phyloP scores from a whole-genome alignment of 805 yeast species.

The Pichia rugopelliculosa region DNA sequence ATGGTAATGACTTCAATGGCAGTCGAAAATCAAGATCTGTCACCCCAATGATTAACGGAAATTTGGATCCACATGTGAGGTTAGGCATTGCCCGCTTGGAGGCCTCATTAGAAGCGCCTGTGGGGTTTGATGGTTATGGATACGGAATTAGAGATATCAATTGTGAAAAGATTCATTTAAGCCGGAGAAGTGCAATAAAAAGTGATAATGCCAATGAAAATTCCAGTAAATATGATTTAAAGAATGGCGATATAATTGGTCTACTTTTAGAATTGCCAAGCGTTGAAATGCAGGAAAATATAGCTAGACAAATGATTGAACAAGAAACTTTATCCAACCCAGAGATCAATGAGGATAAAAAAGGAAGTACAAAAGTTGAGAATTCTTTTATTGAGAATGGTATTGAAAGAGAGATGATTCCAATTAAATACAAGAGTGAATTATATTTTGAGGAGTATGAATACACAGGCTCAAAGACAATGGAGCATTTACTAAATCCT shows the following conservation, averaged over 20 bases:
- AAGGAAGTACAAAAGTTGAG: neutral
- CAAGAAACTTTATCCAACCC: slow-evolving; percentile 22
- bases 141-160: slow-evolving; percentile 79
- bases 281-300: slow-evolving; percentile 35
- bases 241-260: slow-evolving; percentile 79
- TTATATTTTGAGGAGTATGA: slow-evolving; percentile 82
- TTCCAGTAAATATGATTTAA: slow-evolving; percentile 29
- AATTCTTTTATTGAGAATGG: slow-evolving; percentile 26
- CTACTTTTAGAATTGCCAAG: slow-evolving; percentile 64
- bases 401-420: slow-evolving; percentile 74
- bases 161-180: slow-evolving; percentile 69
- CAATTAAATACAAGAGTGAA: slow-evolving; percentile 71
- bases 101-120: slow-evolving; percentile 88
- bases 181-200: slow-evolving; percentile 51
- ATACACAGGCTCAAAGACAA: slow-evolving; percentile 56
- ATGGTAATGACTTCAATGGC: slow-evolving; percentile 7
- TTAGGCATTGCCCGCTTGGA: slow-evolving; percentile 81
- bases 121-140: slow-evolving; percentile 91
- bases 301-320: slow-evolving; percentile 33
- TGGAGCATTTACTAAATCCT: slow-evolving; percentile 71
- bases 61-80: slow-evolving; percentile 43
- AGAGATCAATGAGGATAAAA: neutral
- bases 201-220: neutral
- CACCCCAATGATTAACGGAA: slow-evolving; percentile 1
- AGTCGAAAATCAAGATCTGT: slow-evolving; percentile 1